A percentile compares a stretch with the other conserved stretches of the same genome.
These are phyloP conservation scores for Vaccinium macrocarpon DNA, from an alignment of 148 eudicot species.

Conservation along the genomic window DNA sequence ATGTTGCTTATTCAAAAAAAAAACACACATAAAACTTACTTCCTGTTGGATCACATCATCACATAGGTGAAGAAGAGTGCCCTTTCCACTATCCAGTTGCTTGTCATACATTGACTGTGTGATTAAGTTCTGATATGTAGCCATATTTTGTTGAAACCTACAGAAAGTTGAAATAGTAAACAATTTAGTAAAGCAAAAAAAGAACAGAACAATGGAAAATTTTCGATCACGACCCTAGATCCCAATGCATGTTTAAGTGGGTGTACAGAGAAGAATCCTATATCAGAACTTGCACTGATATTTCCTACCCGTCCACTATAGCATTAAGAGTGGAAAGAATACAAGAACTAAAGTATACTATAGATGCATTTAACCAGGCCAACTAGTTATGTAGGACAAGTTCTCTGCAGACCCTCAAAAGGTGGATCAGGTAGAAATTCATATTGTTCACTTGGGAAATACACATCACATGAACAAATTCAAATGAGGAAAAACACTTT, in stretches of 20 bases:
- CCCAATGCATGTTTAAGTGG: neutral
- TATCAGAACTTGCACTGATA: neutral
- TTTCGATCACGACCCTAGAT: neutral
- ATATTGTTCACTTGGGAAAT: neutral
- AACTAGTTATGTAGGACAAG: neutral
- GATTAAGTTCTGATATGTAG: conserved; percentile 74
- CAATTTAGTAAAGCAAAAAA: neutral
- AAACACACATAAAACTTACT: conserved; percentile 30
- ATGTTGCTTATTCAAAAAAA: conserved; percentile 28
- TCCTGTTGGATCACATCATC: conserved; percentile 75
- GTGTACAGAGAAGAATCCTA: conserved; percentile 5
- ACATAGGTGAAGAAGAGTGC: conserved; percentile 83
- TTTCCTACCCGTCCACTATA: neutral
- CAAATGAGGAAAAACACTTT: conserved; percentile 24
- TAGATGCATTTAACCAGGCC: neutral
- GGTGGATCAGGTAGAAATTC: neutral
- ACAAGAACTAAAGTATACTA: neutral
- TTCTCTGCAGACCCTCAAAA: neutral
- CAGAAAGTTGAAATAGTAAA: conserved; percentile 19
- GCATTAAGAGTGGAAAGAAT: neutral
- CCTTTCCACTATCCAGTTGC: conserved; percentile 95
- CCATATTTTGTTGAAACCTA: conserved; percentile 93
- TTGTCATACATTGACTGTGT: conserved; percentile 99
- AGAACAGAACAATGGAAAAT: neutral
- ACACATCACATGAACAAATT: conserved; percentile 1